Evolutionary conservation across 1,284 basidiomycete genomes (phyloP), one percentile per base, ranked within the genome.

Genomic region (Ceratobasidium sp.): DNA sequence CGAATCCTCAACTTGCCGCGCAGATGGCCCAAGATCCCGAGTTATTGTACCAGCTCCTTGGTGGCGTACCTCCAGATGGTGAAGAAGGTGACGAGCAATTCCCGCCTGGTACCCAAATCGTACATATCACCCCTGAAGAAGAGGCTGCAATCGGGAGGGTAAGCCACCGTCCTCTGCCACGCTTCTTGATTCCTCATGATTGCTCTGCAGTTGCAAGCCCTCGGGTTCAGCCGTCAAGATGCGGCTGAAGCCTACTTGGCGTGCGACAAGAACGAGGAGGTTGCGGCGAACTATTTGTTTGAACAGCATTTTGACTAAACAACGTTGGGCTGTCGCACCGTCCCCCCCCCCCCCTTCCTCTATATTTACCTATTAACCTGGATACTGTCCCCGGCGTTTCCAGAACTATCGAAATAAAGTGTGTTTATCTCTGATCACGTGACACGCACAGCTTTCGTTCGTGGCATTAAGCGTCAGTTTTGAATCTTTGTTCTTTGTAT

Each of bases 241-340:
- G 95, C 87, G 4, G 83, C 95, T 54, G 89, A 97, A 82, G 96
- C 96, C 0, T 98, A 93, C 84, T 88, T 95, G 83, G 90, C 91
- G 5, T 98, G 95, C 82, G 96, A 95, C 82, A 96, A 94, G 87
- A 95, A 98, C 80, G 96, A 98, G 83, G 95, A 97, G 81, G 83
- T 96, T 53, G 95, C 96, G 1, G 96, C 96, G 24, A 97, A 96
- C 81, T 96, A 91, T 80, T 83, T 96, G 79, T 96, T 96, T 79
- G 95, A 96, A 77, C 82, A 84, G 76, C 84, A 84, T 43, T 91
- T 89, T 78, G 91, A 92, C 31, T 51, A 48, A 74, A n/a, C 34
- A 64, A 5, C 48, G 22, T 49, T 41, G 19, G 37, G 22, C 27
- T 29, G 61, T 22, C 24, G 49, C 16, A 9, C 13, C 34, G 54